phyloP scores from a whole-genome alignment of 2,329 filamentous ascomycete genomes.

The Diaporthe vaccinii region DNA sequence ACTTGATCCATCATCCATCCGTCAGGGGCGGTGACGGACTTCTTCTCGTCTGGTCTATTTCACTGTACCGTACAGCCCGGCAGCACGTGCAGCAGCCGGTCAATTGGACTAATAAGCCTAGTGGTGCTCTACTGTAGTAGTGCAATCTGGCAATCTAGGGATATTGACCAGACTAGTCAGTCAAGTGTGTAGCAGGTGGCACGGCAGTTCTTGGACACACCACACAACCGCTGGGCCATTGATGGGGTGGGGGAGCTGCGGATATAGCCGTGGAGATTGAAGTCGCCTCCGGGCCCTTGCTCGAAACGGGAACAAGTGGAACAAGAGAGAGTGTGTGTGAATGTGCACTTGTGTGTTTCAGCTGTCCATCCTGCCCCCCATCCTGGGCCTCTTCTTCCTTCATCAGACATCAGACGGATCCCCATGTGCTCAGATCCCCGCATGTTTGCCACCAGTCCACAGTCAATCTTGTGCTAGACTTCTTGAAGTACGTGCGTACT shows the following conservation, averaged over 20 bases:
- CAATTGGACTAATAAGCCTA: constrained; percentile 1
- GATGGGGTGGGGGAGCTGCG: neutral
- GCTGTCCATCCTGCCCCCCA: constrained; percentile 18
- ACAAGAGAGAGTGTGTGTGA: neutral
- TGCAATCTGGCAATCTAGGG: constrained; percentile 1
- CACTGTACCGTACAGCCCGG: neutral
- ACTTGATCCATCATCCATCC: neutral
- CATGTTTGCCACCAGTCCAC: constrained; percentile 2
- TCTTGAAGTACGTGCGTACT: too few relatives aligned
- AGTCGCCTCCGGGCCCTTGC: neutral
- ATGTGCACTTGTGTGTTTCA: constrained; percentile 4
- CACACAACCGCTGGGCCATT: neutral
- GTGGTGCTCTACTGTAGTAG: constrained; percentile 6
- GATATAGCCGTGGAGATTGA: constrained; percentile 25
- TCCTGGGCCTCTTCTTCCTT: constrained; percentile 3
- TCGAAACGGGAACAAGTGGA: neutral
- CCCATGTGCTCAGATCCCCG: neutral
- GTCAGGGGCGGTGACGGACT: neutral
- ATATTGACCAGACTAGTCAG: constrained; percentile 10
- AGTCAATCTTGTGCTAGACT: neutral
- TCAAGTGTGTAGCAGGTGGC: constrained; percentile 9
- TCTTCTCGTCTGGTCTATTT: neutral
- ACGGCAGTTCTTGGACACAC: constrained; percentile 22
- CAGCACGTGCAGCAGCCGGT: constrained; percentile 13
- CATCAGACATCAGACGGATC: constrained; percentile 10